Evolutionary conservation across 495 filamentous ascomycete species (phyloP), one percentile per base, ranked within the genome.

Genomic region (Penicillium soppii): DNA sequence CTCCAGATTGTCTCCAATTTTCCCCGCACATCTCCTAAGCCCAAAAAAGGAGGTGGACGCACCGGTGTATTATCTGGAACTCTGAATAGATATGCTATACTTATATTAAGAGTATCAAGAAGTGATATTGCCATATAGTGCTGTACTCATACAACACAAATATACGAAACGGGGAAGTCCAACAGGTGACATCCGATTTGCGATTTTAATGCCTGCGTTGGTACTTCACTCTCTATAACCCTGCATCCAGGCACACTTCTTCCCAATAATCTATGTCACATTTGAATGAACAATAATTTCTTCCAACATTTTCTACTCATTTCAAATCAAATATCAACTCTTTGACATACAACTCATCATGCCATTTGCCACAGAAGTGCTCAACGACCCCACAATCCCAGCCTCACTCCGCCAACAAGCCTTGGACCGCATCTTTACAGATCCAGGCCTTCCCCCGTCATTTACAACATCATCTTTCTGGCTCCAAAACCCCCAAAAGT

Each of bases 391-490:
- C 3, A 43, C 50, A 0, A 50, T 65, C 20, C 52, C 68, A n/a
- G 29, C 37, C 4, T 1, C 26, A 21, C 55, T 41, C 20, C 52
- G 61, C 7, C 61, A 68, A 49, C 36, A 56, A 25, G 66, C 68
- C 27, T 36, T 70, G 13, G 16, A 63, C 22, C 62, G 68, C 15
- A 55, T 58, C 6, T 43, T 51, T 23, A 23, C 66, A 6, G 66
- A 68, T 35, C 70, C 70, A 8, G 68, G 66, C 9, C 54, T 73
- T 3, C 73, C 73, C 1, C 20, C 51, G 0, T 15, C 71, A 1
- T 70, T 80, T 7, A 76, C 86, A 2, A 89, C 85, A 1, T 63
- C 74, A 7, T 86, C 89, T 0, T 94, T 88, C 68, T 96, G 91
- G 90, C 83, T 73, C 7, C 74, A 85, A 45, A 73, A 78, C 0